phyloP scores from a whole-genome alignment of 192 early-diverging fungal species.

The Coemansia sp. region DNA sequence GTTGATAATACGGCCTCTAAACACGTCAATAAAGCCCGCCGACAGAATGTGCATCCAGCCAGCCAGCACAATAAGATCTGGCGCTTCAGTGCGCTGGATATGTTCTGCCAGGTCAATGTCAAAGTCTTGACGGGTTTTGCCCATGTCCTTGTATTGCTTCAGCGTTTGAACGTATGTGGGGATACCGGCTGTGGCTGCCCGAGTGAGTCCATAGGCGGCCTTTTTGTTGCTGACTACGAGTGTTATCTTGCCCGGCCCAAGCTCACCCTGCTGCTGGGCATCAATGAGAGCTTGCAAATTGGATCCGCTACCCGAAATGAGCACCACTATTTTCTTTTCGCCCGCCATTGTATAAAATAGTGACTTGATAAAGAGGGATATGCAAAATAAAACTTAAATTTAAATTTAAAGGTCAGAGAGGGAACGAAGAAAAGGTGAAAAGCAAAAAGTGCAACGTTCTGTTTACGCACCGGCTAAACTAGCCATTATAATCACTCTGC shows the following conservation, averaged over 20 bases:
- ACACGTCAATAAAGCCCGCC: slow-evolving; percentile 71
- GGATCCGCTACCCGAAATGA: slow-evolving; percentile 91
- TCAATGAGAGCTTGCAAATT: slow-evolving; percentile 98
- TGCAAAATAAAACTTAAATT: no score
- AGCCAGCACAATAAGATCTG: slow-evolving; percentile 88
- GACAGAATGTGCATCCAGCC: slow-evolving; percentile 99
- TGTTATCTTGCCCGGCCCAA: slow-evolving; percentile 62
- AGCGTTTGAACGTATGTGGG: slow-evolving; percentile 78
- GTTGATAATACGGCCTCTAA: slow-evolving; percentile 80
- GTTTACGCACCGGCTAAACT: no score
- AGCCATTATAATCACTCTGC: no score
- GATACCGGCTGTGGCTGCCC: slow-evolving; percentile 77
- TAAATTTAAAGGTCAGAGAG: no score
- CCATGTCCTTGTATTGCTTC: slow-evolving; percentile 78
- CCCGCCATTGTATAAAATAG: no score
- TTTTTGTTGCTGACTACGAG: slow-evolving; percentile 89
- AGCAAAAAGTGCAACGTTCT: no score
- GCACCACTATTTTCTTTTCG: slow-evolving; percentile 69
- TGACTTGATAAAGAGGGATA: no score
- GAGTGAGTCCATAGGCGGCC: slow-evolving; percentile 82
- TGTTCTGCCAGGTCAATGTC: slow-evolving; percentile 78
- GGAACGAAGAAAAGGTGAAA: no score
- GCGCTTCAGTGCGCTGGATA: slow-evolving; percentile 55
- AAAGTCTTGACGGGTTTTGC: slow-evolving; percentile 82
- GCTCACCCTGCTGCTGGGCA: slow-evolving; percentile 51